Evolutionary conservation across 2,329 filamentous ascomycete genomes (phyloP).

Genomic region (Aspergillus tamarii): DNA sequence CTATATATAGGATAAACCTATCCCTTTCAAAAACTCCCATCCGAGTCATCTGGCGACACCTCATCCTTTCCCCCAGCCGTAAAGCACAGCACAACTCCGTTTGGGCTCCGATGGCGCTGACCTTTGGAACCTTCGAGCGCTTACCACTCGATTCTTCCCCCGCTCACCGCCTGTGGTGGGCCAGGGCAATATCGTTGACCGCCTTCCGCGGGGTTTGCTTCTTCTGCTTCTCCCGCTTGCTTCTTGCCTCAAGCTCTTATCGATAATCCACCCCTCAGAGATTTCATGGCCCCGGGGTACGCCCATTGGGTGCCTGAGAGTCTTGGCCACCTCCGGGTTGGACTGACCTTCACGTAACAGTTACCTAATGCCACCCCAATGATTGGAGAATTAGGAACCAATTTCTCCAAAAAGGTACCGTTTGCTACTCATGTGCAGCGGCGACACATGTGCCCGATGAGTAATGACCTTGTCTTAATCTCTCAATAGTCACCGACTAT

Average conservation of each 20-base stretch:
- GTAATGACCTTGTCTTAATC: neutral
- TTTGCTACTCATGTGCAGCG: neutral
- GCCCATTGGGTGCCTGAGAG: slow-evolving; percentile 5
- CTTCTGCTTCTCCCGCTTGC: neutral
- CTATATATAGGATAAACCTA: neutral
- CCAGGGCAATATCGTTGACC: slow-evolving; percentile 28
- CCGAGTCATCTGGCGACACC: neutral
- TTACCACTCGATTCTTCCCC: slow-evolving; percentile 30
- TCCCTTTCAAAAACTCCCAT: neutral
- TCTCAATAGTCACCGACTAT: neutral
- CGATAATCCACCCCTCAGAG: slow-evolving; percentile 18
- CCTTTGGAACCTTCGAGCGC: slow-evolving; percentile 47
- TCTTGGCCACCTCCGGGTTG: neutral
- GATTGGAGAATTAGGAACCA: neutral
- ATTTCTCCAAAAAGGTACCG: neutral
- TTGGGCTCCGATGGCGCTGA: slow-evolving; percentile 13
- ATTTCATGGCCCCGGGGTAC: slow-evolving; percentile 1
- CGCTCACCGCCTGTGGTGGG: slow-evolving; percentile 28
- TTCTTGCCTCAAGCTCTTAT: slow-evolving; percentile 15
- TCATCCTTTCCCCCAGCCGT: neutral
- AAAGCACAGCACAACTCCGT: slow-evolving; percentile 2
- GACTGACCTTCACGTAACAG: neutral
- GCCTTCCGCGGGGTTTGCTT: slow-evolving; percentile 20
- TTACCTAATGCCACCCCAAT: neutral
- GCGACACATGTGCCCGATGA: neutral